Evolutionary conservation across 106 monocot species (phyloP).

Genomic region (Apostasia ramifera): DNA sequence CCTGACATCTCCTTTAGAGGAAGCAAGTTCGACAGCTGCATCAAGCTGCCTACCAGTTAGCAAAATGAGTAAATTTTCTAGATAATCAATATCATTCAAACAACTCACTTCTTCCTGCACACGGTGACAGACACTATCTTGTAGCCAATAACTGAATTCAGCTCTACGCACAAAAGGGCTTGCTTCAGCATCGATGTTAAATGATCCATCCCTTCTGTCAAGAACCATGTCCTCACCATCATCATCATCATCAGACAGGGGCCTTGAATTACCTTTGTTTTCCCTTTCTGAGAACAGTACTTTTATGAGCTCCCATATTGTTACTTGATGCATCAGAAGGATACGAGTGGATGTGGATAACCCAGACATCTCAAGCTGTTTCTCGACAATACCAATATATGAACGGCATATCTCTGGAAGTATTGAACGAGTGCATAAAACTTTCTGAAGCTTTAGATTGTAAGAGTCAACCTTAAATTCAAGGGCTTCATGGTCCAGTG

Average conservation of each 20-base stretch:
- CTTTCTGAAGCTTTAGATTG: constrained; percentile 60
- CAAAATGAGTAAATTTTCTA: constrained; percentile 66
- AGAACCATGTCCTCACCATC: constrained; percentile 67
- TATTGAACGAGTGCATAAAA: constrained; percentile 37
- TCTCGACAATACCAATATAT: constrained; percentile 77
- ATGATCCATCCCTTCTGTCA: constrained; percentile 51
- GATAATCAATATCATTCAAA: constrained; percentile 51
- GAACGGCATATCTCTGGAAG: constrained; percentile 66
- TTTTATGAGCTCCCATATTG: constrained; percentile 85
- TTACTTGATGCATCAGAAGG: constrained; percentile 79
- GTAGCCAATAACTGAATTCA: constrained; percentile 89
- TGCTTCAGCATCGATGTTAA: constrained; percentile 68
- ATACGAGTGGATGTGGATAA: constrained; percentile 63
- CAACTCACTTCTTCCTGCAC: constrained; percentile 79
- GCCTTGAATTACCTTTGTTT: constrained; percentile 20
- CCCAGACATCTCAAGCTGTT: constrained; percentile 55
- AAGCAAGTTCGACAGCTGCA: constrained; percentile 75
- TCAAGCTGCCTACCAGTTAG: constrained; percentile 84
- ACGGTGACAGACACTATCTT: constrained; percentile 81
- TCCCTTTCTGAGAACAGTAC: constrained; percentile 78
- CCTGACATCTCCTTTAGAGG: constrained; percentile 84
- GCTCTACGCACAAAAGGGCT: constrained; percentile 71
- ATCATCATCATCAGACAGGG: constrained; percentile 30
- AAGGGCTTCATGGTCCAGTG: constrained; percentile 47
- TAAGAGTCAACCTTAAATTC: constrained; percentile 34